These are phyloP conservation scores for Dictyostelium citrinum DNA, from an alignment of 78 protist species.

Conservation along the genomic window DNA sequence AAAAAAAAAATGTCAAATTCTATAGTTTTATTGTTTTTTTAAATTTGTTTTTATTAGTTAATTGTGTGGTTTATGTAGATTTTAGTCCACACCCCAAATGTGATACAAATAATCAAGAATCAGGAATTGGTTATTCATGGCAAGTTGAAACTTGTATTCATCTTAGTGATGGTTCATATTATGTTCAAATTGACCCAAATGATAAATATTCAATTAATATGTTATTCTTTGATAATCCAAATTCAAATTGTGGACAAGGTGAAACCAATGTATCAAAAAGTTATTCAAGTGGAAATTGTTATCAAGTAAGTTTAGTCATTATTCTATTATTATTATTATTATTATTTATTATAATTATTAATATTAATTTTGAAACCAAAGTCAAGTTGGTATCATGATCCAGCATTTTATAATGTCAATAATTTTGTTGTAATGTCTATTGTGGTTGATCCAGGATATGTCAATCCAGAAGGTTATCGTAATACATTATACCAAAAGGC, in stretches of 20 bases:
- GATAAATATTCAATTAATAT: neutral
- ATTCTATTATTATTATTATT: too few species aligned
- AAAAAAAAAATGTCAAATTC: neutral
- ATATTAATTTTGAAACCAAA: too few species aligned
- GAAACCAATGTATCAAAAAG: neutral
- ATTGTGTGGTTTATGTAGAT: neutral
- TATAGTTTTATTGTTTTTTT: neutral
- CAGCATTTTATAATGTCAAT: neutral
- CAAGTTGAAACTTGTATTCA: neutral
- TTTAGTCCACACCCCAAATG: conserved; percentile 1
- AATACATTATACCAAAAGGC: neutral
- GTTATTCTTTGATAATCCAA: neutral
- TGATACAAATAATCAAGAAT: neutral
- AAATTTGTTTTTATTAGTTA: neutral
- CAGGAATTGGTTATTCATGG: conserved; percentile 1
- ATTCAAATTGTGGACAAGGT: neutral
- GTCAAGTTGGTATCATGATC: neutral
- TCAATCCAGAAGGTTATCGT: neutral
- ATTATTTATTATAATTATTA: too few species aligned
- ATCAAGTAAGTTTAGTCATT: neutral
- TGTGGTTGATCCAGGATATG: conserved; percentile 34
- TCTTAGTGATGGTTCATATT: neutral
- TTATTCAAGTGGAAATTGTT: neutral
- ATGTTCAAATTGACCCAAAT: neutral
- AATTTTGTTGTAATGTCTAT: neutral